phyloP scores from a whole-genome alignment of 768 basidiomycete species.

The Boletellus sp. region DNA sequence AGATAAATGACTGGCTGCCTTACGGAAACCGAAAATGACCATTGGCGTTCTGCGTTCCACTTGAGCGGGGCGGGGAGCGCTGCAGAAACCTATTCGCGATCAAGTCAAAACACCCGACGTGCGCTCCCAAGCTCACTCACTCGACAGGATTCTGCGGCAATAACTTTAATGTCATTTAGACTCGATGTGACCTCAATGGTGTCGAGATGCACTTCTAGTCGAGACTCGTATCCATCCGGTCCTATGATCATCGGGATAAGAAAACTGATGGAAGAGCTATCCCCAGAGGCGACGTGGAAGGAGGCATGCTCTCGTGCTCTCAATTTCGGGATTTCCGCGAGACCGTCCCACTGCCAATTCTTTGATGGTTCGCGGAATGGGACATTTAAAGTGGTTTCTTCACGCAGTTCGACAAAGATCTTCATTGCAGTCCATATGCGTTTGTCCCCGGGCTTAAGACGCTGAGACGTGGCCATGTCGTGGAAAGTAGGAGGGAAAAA shows the following conservation, averaged over 20 bases:
- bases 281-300: slow-evolving; percentile 70
- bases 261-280: slow-evolving; percentile 83
- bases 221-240: slow-evolving; percentile 70
- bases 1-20: slow-evolving; percentile 72
- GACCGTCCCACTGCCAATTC: slow-evolving; percentile 94
- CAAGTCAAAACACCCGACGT: slow-evolving; percentile 12
- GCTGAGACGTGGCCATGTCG: slow-evolving; percentile 51
- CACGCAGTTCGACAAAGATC: slow-evolving; percentile 76
- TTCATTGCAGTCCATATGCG: slow-evolving; percentile 82
- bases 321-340: slow-evolving; percentile 43
- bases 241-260: slow-evolving; percentile 77
- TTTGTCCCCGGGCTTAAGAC: slow-evolving; percentile 70
- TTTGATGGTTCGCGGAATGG: slow-evolving; percentile 93
- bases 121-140: slow-evolving; percentile 36
- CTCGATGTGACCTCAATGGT: slow-evolving; percentile 75
- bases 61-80: slow-evolving; percentile 75
- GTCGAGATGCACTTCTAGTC: slow-evolving; percentile 79
- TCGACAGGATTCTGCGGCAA: slow-evolving; percentile 74
- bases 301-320: slow-evolving; percentile 64
- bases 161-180: slow-evolving; percentile 80
- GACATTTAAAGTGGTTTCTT: slow-evolving; percentile 73
- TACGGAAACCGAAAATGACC: slow-evolving; percentile 73
- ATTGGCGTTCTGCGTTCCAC: slow-evolving; percentile 80
- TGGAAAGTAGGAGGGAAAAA: slow-evolving; percentile 85
- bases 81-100: slow-evolving; percentile 51